Conservation (phyloP, 2,329 filamentous ascomycete species). For the Trichoderma oligosporum region DNA sequence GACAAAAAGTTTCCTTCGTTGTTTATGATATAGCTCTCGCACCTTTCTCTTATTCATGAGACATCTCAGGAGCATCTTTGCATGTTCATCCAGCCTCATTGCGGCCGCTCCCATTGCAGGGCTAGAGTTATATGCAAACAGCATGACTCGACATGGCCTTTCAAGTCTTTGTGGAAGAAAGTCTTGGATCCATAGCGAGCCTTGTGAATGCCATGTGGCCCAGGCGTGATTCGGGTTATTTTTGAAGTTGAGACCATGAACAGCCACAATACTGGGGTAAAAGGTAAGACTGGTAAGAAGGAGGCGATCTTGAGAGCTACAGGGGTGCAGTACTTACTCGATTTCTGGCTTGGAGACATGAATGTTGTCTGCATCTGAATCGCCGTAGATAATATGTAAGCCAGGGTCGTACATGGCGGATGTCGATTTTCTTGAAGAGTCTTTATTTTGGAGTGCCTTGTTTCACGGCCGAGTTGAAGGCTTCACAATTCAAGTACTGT, state of each 20-base stretch:
- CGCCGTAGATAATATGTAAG: constrained; percentile 6
- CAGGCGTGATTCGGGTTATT: constrained; percentile 9
- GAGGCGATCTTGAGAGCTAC: neutral
- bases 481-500: neutral
- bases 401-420: constrained; percentile 5
- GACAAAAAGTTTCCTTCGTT: neutral
- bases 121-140: constrained; percentile 18
- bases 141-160: constrained; percentile 3
- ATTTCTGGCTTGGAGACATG: neutral
- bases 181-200: neutral
- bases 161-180: constrained; percentile 3
- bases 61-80: neutral
- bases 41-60: constrained; percentile 9
- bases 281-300: neutral
- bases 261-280: constrained; percentile 11
- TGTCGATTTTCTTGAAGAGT: neutral
- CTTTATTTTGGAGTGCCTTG: neutral
- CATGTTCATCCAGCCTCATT: constrained; percentile 3
- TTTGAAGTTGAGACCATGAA: constrained; percentile 18
- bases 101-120: constrained; percentile 5
- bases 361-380: neutral
- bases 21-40: neutral
- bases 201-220: constrained; percentile 4
- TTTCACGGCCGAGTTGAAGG: neutral
- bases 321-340: constrained; percentile 8